A percentile compares a stretch with the other conserved stretches of the same genome.
These are phyloP conservation scores for Plenodomus biglobosus DNA, from an alignment of 2,329 filamentous ascomycete genomes.

Conservation along the genomic window DNA sequence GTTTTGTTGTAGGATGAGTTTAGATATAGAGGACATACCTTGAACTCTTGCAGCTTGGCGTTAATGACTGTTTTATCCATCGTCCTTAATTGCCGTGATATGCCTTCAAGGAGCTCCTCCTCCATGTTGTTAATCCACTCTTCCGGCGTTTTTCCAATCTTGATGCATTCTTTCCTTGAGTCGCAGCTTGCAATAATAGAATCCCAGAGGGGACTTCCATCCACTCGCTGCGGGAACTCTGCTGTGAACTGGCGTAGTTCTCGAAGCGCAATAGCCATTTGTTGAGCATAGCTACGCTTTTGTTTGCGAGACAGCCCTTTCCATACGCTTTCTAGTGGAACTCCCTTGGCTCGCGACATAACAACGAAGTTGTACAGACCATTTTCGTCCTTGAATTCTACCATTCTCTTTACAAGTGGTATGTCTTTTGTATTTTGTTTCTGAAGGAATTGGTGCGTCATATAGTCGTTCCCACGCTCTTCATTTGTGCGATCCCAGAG, in stretches of 20 bases:
- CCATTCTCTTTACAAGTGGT: slow-evolving; percentile 6
- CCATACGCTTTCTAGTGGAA: slow-evolving; percentile 6
- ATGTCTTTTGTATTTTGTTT: slow-evolving; percentile 3
- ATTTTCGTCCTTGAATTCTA: background rate
- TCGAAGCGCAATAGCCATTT: slow-evolving; percentile 7
- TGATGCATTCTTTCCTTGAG: slow-evolving; percentile 1
- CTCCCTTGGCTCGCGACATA: slow-evolving; percentile 7
- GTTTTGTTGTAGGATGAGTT: background rate
- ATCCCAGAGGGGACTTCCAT: slow-evolving; percentile 12
- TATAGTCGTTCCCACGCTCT: slow-evolving; percentile 1
- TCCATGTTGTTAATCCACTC: slow-evolving; percentile 12
- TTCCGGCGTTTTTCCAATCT: slow-evolving; percentile 8
- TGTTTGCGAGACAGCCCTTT: background rate
- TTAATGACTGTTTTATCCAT: slow-evolving; percentile 4
- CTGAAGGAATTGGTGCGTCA: slow-evolving; percentile 7
- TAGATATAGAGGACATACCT: background rate
- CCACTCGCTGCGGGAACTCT: slow-evolving; percentile 5
- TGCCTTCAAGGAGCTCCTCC: slow-evolving; percentile 7
- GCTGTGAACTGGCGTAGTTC: slow-evolving; percentile 13
- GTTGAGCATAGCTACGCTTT: slow-evolving; percentile 7
- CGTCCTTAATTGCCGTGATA: background rate
- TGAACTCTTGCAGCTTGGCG: slow-evolving; percentile 3
- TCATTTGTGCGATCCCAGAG: slow-evolving; percentile 6
- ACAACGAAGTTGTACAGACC: slow-evolving; percentile 2
- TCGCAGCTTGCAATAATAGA: slow-evolving; percentile 4